Evolutionary conservation across 1,284 basidiomycete species (phyloP), one percentile per base, ranked within the genome.

Genomic region (Pseudozyma tsukubaensis): DNA sequence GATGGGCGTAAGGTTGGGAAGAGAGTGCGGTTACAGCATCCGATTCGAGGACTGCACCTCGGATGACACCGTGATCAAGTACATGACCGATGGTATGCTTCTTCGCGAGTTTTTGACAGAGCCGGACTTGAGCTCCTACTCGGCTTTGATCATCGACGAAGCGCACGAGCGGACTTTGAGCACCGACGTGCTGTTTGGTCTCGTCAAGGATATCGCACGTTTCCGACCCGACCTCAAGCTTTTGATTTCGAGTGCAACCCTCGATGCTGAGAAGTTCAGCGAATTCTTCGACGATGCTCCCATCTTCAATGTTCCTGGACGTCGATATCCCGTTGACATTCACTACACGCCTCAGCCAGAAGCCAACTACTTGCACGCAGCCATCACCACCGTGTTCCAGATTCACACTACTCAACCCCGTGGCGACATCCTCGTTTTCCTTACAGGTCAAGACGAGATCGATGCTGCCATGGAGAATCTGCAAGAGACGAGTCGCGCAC

Each of bases 31-130:
- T 14, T 99, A 99, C 86, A 82, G 78, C 35, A 99, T 99, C 79
- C 93, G 97, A 37, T 99, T 99, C 86, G 97, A 99, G 86, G 96
- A 99, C 85, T 97, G 94, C 85, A 99, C 97, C 11, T 96, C 93
- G 86, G 94, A 98, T 94, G 87, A 76, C 11, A 84, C 82, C 2
- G 77, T 83, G 32, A 68, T 83, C 66, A 83, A 84, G 61, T 84
- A 83, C 76, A 82, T 84, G 82, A 84, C 83, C 1, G 83, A 83
- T 52, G 83, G 83, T 11, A 84, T 84, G 83, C 72, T 84, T n/a
- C 64, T 83, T 14, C 79, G 83, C 12, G 83, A 84, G 64, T 83
- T 83, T 48, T 68, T 84, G 24, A 83, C 82, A 16, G 81, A 82
- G 45, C 83, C 82, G 10, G 83, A 83, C 57, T 58, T 84, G 8